phyloP scores from a whole-genome alignment of 495 filamentous ascomycete genomes.

The Aspergillus saccharolyticus region DNA sequence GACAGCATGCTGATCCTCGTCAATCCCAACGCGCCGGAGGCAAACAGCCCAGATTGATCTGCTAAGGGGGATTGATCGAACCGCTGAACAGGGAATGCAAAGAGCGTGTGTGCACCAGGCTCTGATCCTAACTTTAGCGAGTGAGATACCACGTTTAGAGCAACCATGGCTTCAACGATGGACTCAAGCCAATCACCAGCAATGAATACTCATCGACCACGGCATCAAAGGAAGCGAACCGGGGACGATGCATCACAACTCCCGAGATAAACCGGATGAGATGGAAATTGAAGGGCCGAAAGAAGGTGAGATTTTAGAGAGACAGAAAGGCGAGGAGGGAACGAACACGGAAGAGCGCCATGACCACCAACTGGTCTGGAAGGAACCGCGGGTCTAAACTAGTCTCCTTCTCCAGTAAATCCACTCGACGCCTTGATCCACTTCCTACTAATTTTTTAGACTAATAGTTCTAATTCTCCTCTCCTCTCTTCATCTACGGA shows the following conservation, averaged over 20 bases:
- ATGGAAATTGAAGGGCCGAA: background rate
- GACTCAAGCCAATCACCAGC: background rate
- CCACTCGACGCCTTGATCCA: too few species aligned
- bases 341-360: too few species aligned
- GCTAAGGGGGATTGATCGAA: background rate
- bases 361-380: too few species aligned
- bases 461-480: too few species aligned
- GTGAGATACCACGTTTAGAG: background rate
- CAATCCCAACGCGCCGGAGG: background rate
- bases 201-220: background rate
- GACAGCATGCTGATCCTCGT: background rate
- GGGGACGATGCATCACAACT: background rate
- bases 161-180: background rate
- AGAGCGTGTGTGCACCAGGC: too few species aligned
- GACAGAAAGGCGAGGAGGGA: background rate
- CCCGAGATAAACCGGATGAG: background rate
- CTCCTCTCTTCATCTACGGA: too few species aligned
- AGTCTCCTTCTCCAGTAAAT: background rate
- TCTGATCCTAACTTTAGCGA: background rate
- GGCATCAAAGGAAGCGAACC: background rate
- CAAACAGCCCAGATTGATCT: background rate
- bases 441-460: too few species aligned
- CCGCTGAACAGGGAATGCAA: background rate
- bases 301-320: background rate
- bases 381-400: background rate